Base-by-base conservation (phyloP, 345 rosid species). In the Hibiscus tridactylites region DNA sequence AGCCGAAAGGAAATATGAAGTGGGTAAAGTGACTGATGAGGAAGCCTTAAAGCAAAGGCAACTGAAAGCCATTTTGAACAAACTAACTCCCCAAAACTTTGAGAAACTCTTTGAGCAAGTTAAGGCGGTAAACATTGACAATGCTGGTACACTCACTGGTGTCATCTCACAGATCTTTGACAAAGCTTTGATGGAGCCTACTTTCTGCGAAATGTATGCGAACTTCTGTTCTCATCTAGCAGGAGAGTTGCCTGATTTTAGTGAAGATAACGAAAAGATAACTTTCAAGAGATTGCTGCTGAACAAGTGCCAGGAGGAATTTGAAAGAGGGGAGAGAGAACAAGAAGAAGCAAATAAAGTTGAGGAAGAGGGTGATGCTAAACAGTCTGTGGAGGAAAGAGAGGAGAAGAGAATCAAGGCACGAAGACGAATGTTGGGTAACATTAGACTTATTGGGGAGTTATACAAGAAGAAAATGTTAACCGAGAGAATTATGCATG, bases 181-280 rank as follows among this genome's bases (percentile, higher is more conserved):
- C 80, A 92, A 91, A 85, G 99, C 99, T 76, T 85, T 92, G 65
- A 92, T 87, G 93, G 98, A 92, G 85, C 99, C 98, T 61, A 92
- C 98, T 65, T 96, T 96, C 77, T 89, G 97, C 84, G 97, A 96
- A 80, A 96, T 96, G 97, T 96, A 89, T 84, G 96, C 96, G 12
- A 76, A 89, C 78, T 89, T 92, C 77, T 96, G 99, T 78, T 5
- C 9, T 29, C 84, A 77, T 78, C 93, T 92, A 46, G 90, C 96
- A 39, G 80, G 79, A 66, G 93, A 81, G 53, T 83, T 95, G 69
- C 97, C 96, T 59, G 96, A 86, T 75, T 86, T 96, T 42, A 80
- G 67, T 79, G 93, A 89, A 71, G 81, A 87, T 65, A 81, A 91
- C 62, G 84, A 89, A 80, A 96, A 81, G 79, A 86, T 89, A 37